These are phyloP conservation scores for Brettanomyces nanus DNA, from an alignment of 805 yeast species.

Conservation along the genomic window DNA sequence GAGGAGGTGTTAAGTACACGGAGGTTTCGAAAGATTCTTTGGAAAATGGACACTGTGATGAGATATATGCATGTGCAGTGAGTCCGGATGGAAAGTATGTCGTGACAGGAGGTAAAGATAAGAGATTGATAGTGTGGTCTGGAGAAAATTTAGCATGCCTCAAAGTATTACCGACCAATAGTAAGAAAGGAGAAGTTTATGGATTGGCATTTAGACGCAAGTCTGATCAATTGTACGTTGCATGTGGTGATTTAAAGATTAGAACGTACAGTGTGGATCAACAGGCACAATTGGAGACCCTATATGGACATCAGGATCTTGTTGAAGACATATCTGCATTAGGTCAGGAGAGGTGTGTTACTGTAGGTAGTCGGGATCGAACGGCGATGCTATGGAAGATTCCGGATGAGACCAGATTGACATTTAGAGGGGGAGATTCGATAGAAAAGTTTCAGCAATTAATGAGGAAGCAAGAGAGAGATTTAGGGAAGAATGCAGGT, in stretches of 20 bases:
- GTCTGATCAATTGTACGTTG: conserved; percentile 80
- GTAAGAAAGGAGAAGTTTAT: conserved; percentile 62
- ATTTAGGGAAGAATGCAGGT: conserved; percentile 8
- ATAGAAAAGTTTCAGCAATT: conserved; percentile 30
- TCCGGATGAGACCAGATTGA: conserved; percentile 87
- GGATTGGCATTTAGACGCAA: conserved; percentile 71
- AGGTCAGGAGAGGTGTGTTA: conserved; percentile 83
- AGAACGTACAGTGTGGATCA: conserved; percentile 83
- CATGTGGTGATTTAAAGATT: conserved; percentile 87
- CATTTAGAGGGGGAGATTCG: conserved; percentile 84
- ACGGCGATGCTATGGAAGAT: conserved; percentile 96
- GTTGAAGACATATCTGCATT: conserved; percentile 78
- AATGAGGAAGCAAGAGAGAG: conserved; percentile 25
- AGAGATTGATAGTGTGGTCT: conserved; percentile 78
- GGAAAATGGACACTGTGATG: conserved; percentile 68
- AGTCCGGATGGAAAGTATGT: conserved; percentile 82
- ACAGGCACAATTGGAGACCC: conserved; percentile 78
- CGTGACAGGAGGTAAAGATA: conserved; percentile 87
- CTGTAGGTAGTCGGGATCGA: conserved; percentile 92
- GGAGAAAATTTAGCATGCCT: conserved; percentile 68
- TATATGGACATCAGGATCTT: conserved; percentile 93
- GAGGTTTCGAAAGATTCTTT: conserved; percentile 40
- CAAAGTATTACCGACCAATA: conserved; percentile 69
- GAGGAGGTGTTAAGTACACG: conserved; percentile 48
- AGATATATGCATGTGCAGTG: conserved; percentile 70